Percentiles rank a stretch among this genome's conserved stretches.
These are phyloP conservation scores for Cerrena zonata DNA, from an alignment of 1,284 basidiomycete species.

Conservation along the genomic window DNA sequence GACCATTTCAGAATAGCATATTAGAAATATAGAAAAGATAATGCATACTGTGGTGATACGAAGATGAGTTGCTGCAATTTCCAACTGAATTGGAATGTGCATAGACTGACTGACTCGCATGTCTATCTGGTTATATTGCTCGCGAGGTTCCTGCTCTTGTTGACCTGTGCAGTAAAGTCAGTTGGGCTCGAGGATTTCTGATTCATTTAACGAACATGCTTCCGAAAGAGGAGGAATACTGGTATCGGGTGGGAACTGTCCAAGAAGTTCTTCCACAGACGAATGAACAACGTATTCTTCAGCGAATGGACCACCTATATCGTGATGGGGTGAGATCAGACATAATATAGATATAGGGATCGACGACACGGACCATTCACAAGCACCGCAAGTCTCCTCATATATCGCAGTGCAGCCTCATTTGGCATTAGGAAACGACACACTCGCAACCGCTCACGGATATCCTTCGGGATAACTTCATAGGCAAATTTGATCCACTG, in stretches of 20 bases:
- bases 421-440: slow-evolving; percentile 81
- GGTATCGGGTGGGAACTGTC: slow-evolving; percentile 43
- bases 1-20: neutral
- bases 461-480: slow-evolving; percentile 71
- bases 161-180: slow-evolving; percentile 33
- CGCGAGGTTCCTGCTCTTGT: slow-evolving; percentile 52
- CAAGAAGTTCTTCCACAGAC: slow-evolving; percentile 42
- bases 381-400: slow-evolving; percentile 71
- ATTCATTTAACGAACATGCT: slow-evolving; percentile 40
- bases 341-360: neutral
- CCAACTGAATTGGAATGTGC: slow-evolving; percentile 58
- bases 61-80: slow-evolving; percentile 59
- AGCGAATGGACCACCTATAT: slow-evolving; percentile 18
- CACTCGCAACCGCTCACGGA: slow-evolving; percentile 51
- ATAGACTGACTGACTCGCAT: slow-evolving; percentile 58
- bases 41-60: slow-evolving; percentile 61
- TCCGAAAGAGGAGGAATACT: slow-evolving; percentile 45
- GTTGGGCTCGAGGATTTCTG: neutral
- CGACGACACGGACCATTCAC: slow-evolving; percentile 51
- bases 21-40: neutral
- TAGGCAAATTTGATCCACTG: slow-evolving; percentile 78
- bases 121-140: slow-evolving; percentile 52
- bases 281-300: slow-evolving; percentile 19
- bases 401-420: slow-evolving; percentile 62
- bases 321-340: neutral